Evolutionary conservation across 768 basidiomycete species (phyloP).

Genomic region (Naematelia aurantialba): DNA sequence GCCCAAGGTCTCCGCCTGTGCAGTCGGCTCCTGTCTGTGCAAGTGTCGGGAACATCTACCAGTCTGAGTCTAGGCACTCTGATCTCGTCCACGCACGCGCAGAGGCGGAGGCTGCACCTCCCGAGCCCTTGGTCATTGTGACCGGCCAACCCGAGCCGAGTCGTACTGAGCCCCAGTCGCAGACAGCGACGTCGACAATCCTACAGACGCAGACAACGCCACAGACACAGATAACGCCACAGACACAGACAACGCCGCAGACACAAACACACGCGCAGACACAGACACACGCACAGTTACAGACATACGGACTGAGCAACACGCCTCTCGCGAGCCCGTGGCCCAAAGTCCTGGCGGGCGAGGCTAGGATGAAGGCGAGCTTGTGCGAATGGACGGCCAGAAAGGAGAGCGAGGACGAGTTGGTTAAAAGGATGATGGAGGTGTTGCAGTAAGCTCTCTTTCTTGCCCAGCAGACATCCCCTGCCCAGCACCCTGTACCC

Average conservation of each 20-base stretch:
- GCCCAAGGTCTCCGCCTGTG: background rate
- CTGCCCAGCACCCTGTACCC: no score
- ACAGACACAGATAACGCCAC: background rate
- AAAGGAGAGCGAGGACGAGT: conserved; percentile 24
- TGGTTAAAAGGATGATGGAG: conserved; percentile 27
- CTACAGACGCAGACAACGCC: background rate
- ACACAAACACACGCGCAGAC: no score
- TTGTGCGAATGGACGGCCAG: conserved; percentile 15
- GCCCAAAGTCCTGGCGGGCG: conserved; percentile 49
- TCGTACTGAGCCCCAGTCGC: no score
- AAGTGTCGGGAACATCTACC: background rate
- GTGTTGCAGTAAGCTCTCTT: conserved; percentile 37
- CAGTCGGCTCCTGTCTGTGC: background rate
- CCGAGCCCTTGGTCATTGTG: no score
- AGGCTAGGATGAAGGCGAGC: conserved; percentile 24
- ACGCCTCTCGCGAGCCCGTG: conserved; percentile 40
- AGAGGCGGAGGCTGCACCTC: no score
- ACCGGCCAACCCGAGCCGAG: no score
- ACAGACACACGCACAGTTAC: background rate
- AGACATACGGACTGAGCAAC: conserved; percentile 34
- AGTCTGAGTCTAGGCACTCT: no score
- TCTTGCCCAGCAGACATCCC: background rate
- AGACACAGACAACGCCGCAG: background rate
- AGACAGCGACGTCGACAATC: background rate
- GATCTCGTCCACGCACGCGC: no score